Base-by-base conservation (phyloP, 441 rosid species). In the Breynia disticha region DNA sequence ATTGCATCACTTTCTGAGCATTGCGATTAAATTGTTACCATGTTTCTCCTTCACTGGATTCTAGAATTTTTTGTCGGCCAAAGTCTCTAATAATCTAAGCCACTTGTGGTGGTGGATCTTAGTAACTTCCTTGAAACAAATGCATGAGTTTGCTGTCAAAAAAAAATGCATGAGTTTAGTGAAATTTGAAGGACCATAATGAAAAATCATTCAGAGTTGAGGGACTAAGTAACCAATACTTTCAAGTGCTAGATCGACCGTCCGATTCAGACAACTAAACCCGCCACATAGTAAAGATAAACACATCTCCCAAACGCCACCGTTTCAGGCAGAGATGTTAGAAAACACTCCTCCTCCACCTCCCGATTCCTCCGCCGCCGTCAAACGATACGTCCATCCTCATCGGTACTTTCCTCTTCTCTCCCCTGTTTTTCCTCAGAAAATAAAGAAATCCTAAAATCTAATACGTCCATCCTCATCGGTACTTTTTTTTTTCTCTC, bases 381-480 rank as follows among this genome's bases (percentile, higher is more conserved):
- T 64, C 51, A 84, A 77, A 70, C 86, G 87, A 64, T 81, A 81
- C 57, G 79, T 83, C 69, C 91, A 82, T 55, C 87, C 87, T 32
- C 77, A 76, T 72, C 87, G 91, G 87, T 61, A 20, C 15, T 22
- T 35, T 21, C 4, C n/a, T 16, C n/a, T 15, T 5, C 45, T 19
- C 35, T 16, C 19, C 20, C 15, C 18, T 39, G 18, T 5, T 38
- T 46, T 24, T 37, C 14, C 38, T 19, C 1, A 19, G 7, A 12
- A 0, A 7, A 48, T 18, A 11, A 18, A 18, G 51, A 14, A 18
- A 9, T 48, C 11, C 19, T 1, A n/a, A n/a, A n/a, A n/a, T n/a
- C n/a, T n/a, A n/a, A 64, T 81, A 81, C 57, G 79, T 83, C 69
- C 91, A 82, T 55, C 87, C 87, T 32, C 77, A 76, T 72, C 87